Evolutionary conservation across 2,329 filamentous ascomycete species (phyloP).

Genomic region (Pseudogymnoascus sp.): DNA sequence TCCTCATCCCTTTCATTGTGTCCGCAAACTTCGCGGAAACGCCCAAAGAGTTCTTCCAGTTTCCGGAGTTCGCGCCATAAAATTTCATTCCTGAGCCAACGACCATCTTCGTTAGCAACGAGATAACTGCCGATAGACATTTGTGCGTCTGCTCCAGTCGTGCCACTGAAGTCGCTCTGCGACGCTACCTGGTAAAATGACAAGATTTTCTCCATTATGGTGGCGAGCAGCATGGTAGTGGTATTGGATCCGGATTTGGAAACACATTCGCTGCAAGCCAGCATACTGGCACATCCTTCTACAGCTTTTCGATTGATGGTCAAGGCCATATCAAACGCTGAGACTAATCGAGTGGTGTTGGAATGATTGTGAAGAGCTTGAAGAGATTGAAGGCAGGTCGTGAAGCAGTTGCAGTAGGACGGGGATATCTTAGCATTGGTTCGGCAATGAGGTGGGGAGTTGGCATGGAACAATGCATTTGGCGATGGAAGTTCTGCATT

Average conservation of each 20-base stretch:
- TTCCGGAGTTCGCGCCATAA: constrained; percentile 41
- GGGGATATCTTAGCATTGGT: not conserved
- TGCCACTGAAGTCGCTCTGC: constrained; percentile 33
- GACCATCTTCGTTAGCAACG: constrained; percentile 39
- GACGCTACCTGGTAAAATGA: constrained; percentile 39
- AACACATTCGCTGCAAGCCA: constrained; percentile 40
- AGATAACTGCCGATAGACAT: constrained; percentile 35
- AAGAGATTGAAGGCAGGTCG: constrained; percentile 39
- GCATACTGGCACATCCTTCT: constrained; percentile 41
- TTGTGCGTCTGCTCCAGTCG: constrained; percentile 9
- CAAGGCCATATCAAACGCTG: constrained; percentile 39
- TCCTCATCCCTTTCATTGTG: constrained; percentile 16
- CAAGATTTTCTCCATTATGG: constrained; percentile 41
- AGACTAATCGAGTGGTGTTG: constrained; percentile 32
- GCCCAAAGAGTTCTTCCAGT: constrained; percentile 39
- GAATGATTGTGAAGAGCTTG: constrained; percentile 38
- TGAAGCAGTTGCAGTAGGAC: constrained; percentile 39
- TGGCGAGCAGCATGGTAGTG: constrained; percentile 42
- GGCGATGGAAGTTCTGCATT: not conserved
- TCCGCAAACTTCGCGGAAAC: constrained; percentile 36
- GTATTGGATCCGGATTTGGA: constrained; percentile 37
- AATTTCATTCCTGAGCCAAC: constrained; percentile 42
- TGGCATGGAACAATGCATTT: not conserved
- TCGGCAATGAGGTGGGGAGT: not conserved
- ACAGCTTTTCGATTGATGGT: constrained; percentile 42